phyloP scores from a whole-genome alignment of 768 basidiomycete species.

The Hericium rajendrae region DNA sequence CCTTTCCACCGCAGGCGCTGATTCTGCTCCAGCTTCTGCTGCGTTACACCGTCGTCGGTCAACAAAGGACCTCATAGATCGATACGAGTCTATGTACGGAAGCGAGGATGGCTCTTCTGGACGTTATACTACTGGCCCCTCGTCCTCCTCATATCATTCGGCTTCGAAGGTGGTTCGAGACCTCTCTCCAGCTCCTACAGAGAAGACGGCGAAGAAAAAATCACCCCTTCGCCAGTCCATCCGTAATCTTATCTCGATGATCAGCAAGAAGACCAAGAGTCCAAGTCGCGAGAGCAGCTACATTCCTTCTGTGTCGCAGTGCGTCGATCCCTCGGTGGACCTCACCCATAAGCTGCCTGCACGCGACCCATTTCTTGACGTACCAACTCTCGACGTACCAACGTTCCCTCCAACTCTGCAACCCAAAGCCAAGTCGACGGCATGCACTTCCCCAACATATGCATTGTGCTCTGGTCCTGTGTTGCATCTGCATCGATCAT shows the following conservation, averaged over 20 bases:
- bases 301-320: slow-evolving; percentile 2
- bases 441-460: slow-evolving; percentile 13
- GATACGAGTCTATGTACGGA: slow-evolving; percentile 37
- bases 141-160: slow-evolving; percentile 8
- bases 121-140: slow-evolving; percentile 11
- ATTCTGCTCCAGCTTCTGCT: neutral
- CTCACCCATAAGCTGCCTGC: neutral
- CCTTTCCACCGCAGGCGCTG: slow-evolving; percentile 1
- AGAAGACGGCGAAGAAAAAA: slow-evolving; percentile 32
- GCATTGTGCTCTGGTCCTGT: slow-evolving; percentile 29
- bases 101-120: slow-evolving; percentile 1
- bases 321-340: neutral
- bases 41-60: slow-evolving; percentile 16
- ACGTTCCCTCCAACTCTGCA: neutral
- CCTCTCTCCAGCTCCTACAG: slow-evolving; percentile 12
- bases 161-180: neutral
- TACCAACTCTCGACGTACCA: neutral
- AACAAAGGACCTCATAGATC: slow-evolving; percentile 43
- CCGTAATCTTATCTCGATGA: slow-evolving; percentile 50
- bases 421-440: slow-evolving; percentile 4
- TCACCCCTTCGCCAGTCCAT: slow-evolving; percentile 58
- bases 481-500: slow-evolving; percentile 36
- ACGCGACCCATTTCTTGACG: neutral
- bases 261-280: slow-evolving; percentile 37
- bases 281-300: slow-evolving; percentile 16